A percentile compares a stretch with the other conserved stretches of the same genome.
Conservation (phyloP, 768 basidiomycete species). For the Clathrus columnatus region DNA sequence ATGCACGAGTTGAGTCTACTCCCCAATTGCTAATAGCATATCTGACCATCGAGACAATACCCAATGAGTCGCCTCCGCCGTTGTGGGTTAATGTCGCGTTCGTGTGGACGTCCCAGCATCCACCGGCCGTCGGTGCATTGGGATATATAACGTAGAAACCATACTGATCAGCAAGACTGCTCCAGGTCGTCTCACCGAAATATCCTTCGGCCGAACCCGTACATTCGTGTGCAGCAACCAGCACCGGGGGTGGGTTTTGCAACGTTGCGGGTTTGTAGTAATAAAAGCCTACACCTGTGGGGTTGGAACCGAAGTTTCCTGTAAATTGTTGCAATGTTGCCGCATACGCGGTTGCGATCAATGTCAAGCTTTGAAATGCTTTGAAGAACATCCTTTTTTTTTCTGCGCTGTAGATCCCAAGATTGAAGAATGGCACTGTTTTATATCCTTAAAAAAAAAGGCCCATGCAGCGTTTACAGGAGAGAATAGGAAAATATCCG, state of each 20-base stretch:
- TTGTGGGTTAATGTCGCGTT: constrained; percentile 45
- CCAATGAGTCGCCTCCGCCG: constrained; percentile 46
- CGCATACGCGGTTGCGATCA: background rate
- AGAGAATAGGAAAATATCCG: background rate
- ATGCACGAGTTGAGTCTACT: constrained; percentile 38
- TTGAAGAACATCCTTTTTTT: background rate
- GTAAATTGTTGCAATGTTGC: constrained; percentile 10
- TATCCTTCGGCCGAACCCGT: constrained; percentile 42
- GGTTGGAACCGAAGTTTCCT: constrained; percentile 41
- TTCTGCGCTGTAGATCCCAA: too few species aligned
- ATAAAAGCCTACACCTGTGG: constrained; percentile 42
- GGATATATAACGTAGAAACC: constrained; percentile 47
- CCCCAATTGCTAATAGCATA: constrained; percentile 41
- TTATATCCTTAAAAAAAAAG: background rate
- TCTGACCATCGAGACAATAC: constrained; percentile 37
- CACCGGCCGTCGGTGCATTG: constrained; percentile 32
- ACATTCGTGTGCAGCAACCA: constrained; percentile 42
- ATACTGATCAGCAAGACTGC: constrained; percentile 38
- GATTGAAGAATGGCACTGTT: too few species aligned
- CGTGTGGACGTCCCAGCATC: constrained; percentile 47
- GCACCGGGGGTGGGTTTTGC: constrained; percentile 32
- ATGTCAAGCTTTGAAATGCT: background rate
- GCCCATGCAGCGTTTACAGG: too few species aligned
- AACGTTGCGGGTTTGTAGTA: constrained; percentile 35
- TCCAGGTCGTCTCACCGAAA: constrained; percentile 40